Conservation (phyloP, 257 asterid species). For the Jasminum sambac region DNA sequence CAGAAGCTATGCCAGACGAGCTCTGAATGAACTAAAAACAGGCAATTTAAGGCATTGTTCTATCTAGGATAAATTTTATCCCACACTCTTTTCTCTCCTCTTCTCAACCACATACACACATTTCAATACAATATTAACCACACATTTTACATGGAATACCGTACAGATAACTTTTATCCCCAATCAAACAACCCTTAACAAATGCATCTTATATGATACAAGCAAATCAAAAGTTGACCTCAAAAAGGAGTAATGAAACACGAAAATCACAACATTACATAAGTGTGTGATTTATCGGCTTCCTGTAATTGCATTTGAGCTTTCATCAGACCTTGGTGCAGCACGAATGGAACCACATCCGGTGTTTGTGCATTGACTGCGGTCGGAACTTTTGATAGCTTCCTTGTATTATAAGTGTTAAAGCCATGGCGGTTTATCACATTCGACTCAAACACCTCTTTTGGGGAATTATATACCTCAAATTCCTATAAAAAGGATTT, state of each 20-base stretch:
- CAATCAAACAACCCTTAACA: too few relatives aligned
- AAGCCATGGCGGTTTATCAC: slow-evolving; percentile 33
- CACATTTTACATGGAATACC: too few relatives aligned
- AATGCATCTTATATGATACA: slow-evolving; percentile 23
- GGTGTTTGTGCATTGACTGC: slow-evolving; percentile 46
- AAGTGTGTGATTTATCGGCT: slow-evolving; percentile 44
- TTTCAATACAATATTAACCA: too few relatives aligned
- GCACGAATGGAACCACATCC: slow-evolving; percentile 30
- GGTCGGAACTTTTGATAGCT: slow-evolving; percentile 68
- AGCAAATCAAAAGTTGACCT: slow-evolving; percentile 23
- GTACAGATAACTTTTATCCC: too few relatives aligned
- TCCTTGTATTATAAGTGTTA: slow-evolving; percentile 39
- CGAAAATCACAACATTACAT: slow-evolving; percentile 27
- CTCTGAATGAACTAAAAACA: neutral
- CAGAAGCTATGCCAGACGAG: too few relatives aligned
- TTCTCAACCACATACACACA: too few relatives aligned
- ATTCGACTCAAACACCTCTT: slow-evolving; percentile 32
- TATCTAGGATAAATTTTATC: too few relatives aligned
- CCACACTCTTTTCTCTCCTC: too few relatives aligned
- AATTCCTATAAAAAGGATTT: slow-evolving; percentile 50
- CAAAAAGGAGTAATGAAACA: neutral
- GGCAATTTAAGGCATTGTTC: too few relatives aligned
- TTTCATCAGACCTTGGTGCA: slow-evolving; percentile 56
- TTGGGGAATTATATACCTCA: slow-evolving; percentile 45
- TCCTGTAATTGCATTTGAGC: slow-evolving; percentile 45